Conservation (phyloP, 1,284 basidiomycete genomes). For the Pseudozyma hubeiensis region DNA sequence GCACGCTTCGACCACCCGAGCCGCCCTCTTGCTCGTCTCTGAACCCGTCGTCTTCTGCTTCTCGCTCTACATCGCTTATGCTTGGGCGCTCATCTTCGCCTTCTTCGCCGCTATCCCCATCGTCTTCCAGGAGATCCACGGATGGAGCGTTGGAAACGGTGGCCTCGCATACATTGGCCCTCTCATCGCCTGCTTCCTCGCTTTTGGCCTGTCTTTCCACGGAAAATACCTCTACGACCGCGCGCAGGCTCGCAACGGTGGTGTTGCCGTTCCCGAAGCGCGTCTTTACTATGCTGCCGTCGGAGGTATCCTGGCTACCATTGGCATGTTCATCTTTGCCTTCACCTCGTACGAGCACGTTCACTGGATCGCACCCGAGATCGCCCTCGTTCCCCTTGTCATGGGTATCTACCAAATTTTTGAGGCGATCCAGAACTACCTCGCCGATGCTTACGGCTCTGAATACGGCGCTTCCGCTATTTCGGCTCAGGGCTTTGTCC, state of each 20-base stretch:
- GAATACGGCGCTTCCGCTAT: conserved; percentile 57
- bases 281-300: conserved; percentile 58
- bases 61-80: conserved; percentile 64
- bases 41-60: conserved; percentile 68
- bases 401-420: conserved; percentile 61
- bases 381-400: conserved; percentile 54
- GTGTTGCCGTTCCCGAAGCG: conserved; percentile 58
- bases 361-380: conserved; percentile 58
- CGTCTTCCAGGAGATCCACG: conserved; percentile 66
- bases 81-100: conserved; percentile 64
- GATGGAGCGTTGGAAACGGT: conserved; percentile 66
- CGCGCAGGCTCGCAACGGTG: conserved; percentile 46
- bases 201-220: conserved; percentile 60
- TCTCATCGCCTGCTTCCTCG: conserved; percentile 63
- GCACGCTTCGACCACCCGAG: conserved; percentile 62
- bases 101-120: conserved; percentile 68
- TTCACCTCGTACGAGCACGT: conserved; percentile 58
- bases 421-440: conserved; percentile 57
- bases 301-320: conserved; percentile 47
- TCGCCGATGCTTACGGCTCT: conserved; percentile 48
- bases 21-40: conserved; percentile 62
- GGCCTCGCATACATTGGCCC: conserved; percentile 68
- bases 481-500: conserved; percentile 55
- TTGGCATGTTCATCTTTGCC: conserved; percentile 61
- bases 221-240: conserved; percentile 56